A percentile compares a stretch with the other conserved stretches of the same genome.
These are phyloP conservation scores for Adansonia gregorii DNA, from an alignment of 441 rosid species.

Conservation along the genomic window DNA sequence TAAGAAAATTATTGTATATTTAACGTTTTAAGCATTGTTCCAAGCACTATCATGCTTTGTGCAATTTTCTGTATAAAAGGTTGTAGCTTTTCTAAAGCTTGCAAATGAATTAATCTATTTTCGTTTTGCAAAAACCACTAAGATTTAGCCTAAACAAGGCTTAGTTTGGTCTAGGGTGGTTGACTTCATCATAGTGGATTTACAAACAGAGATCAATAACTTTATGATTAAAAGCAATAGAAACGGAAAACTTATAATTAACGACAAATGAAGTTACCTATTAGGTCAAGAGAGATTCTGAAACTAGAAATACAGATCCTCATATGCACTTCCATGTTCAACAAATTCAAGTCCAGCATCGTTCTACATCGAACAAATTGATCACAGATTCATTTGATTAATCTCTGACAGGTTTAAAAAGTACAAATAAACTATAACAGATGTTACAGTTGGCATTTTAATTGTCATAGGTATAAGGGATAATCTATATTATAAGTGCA, in stretches of 20 bases:
- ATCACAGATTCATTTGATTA: background rate
- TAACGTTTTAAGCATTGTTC: background rate
- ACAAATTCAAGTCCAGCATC: background rate
- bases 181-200: background rate
- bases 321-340: background rate
- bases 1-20: background rate
- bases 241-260: background rate
- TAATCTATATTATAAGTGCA: background rate
- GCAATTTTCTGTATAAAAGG: background rate
- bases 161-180: background rate
- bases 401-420: background rate
- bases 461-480: background rate
- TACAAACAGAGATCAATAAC: background rate
- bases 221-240: background rate
- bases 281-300: background rate
- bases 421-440: background rate
- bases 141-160: background rate
- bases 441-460: background rate
- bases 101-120: background rate
- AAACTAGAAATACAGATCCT: background rate
- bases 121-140: background rate
- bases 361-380: background rate
- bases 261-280: background rate
- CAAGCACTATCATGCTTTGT: background rate
- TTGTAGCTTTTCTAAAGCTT: background rate